Base-by-base conservation (phyloP, 1,284 basidiomycete species). In the Ganoderma resinaceum region DNA sequence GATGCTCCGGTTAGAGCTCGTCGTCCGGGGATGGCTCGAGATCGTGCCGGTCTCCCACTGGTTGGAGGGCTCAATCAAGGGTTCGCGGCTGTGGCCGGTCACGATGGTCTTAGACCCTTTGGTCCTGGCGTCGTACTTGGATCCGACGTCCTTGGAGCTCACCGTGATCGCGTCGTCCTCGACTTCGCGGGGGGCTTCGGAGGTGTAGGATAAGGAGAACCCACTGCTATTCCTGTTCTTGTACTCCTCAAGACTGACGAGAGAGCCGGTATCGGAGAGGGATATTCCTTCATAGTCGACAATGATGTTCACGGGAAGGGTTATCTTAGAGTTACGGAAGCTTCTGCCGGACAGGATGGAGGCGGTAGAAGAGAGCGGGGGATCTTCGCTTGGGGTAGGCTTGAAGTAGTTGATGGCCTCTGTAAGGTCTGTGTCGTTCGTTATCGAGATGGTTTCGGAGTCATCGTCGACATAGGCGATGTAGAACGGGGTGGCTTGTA, bases 231-330 rank as follows among this genome's bases (percentile, higher is more conserved):
- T 91, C 65, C 85, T 81, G 61, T 83, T 83, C 73, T 80, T 84
- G 80, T 90, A 92, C 70, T 94, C 93, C 31, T 94, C 93, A 73
- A 91, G 75, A 74, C 92, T 94, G 53, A 87, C 87, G 16, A 96
- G 82, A 14, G 94, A 95, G 8, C 89, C 90, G 0, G 94, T 94
- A 75, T 97, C 95, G 18, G 93, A 95, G 66, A 97, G 83, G 78
- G 91, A 94, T n/a, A 93, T 95, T 0, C 95, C 94, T 76, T 97
- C 95, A 75, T 95, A 96, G 72, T 96, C 95, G 67, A 96, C 89
- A 4, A 85, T 83, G 38, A 97, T 90, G 58, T 90, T 85, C 55
- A 97, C 87, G 20, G 88, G 85, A 29, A 97, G 81, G 0, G 90
- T 92, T 67, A 97, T 92, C 78, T 89, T 94, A 53, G 86, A 83